A percentile compares a stretch with the other conserved stretches of the same genome.
Evolutionary conservation across 257 asterid genomes (phyloP).

Genomic region (Anisodus acutangulus): DNA sequence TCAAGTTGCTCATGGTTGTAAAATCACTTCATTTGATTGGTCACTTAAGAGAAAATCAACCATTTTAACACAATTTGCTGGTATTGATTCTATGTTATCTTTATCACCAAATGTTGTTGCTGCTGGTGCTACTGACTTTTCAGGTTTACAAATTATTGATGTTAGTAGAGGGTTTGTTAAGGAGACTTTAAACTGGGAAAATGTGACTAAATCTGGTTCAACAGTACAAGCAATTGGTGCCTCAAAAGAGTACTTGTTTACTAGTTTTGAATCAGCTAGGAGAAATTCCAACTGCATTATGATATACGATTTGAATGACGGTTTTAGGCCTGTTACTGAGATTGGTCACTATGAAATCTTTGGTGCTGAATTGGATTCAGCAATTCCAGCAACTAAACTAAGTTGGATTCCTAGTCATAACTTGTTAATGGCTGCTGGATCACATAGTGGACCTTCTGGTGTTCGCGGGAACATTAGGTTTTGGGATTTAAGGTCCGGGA

Average conservation of each 20-base stretch:
- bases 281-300: conserved; percentile 86
- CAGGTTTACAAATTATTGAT: conserved; percentile 87
- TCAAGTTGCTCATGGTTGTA: conserved; percentile 93
- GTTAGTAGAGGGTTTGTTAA: conserved; percentile 62
- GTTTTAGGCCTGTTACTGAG: conserved; percentile 57
- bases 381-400: conserved; percentile 85
- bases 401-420: conserved; percentile 74
- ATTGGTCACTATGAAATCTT: conserved; percentile 83
- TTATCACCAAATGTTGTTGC: conserved; percentile 68
- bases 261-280: conserved; percentile 91
- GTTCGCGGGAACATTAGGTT: conserved; percentile 75
- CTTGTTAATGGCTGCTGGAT: conserved; percentile 92
- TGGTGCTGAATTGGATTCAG: conserved; percentile 91
- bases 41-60: conserved; percentile 80
- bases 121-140: conserved; percentile 91
- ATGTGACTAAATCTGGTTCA: conserved; percentile 84
- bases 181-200: conserved; percentile 86
- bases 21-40: conserved; percentile 93
- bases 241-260: conserved; percentile 65
- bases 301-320: conserved; percentile 64
- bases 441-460: conserved; percentile 91
- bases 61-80: conserved; percentile 75
- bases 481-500: conserved; percentile 84
- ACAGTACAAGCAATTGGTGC: conserved; percentile 87
- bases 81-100: conserved; percentile 79